Percentiles rank a stretch among this genome's conserved stretches.
Conservation (phyloP, 1,139 yeast species). For the Protomyces macrosporus region DNA sequence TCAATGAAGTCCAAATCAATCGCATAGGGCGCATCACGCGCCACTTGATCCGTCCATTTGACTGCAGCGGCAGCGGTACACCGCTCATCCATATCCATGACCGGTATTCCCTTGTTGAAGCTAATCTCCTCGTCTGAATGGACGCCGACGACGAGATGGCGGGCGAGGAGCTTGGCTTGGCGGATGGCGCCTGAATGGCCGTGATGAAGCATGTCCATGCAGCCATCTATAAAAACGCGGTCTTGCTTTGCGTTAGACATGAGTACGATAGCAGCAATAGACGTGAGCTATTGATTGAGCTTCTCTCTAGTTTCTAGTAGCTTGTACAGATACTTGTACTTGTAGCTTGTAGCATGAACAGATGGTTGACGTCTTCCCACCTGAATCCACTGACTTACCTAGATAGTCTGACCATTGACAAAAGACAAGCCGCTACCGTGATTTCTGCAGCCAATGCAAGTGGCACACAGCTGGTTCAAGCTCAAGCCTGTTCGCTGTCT, state of each 20-base stretch:
- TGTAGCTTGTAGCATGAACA: too few species aligned
- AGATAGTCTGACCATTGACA: too few species aligned
- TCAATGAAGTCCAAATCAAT: constrained; percentile 82
- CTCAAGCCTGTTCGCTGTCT: not conserved
- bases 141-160: constrained; percentile 75
- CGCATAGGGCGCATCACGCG: constrained; percentile 87
- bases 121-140: constrained; percentile 85
- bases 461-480: not conserved
- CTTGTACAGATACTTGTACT: too few species aligned
- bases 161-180: constrained; percentile 79
- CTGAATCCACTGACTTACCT: too few species aligned
- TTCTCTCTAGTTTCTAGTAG: too few species aligned
- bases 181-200: constrained; percentile 94
- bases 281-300: not conserved
- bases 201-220: constrained; percentile 24
- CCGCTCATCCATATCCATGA: constrained; percentile 73
- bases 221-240: constrained; percentile 18
- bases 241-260: not conserved
- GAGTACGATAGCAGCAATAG: not conserved
- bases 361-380: too few species aligned
- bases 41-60: constrained; percentile 75
- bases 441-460: not conserved
- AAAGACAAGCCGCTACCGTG: too few species aligned
- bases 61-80: constrained; percentile 80
- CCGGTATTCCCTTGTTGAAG: constrained; percentile 85